Percentiles rank a stretch among this genome's conserved stretches.
These are phyloP conservation scores for Suillus spraguei DNA, from an alignment of 768 basidiomycete species.

Conservation along the genomic window DNA sequence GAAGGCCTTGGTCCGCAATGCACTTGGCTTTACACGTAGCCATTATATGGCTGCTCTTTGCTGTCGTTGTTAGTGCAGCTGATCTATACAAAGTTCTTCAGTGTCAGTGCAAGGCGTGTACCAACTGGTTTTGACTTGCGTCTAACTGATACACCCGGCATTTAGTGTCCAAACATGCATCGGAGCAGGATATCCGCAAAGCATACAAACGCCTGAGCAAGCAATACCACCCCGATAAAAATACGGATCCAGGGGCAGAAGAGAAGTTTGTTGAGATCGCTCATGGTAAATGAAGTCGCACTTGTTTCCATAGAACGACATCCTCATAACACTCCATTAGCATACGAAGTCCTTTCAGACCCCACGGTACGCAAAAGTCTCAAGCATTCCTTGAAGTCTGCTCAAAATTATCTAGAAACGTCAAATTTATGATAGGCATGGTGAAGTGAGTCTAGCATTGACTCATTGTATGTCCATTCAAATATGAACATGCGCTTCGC, in stretches of 20 bases:
- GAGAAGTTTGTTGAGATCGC: constrained; percentile 90
- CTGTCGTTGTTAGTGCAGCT: constrained; percentile 45
- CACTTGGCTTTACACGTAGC: constrained; percentile 28
- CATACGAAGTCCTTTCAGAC: constrained; percentile 96
- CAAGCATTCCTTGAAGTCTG: neutral
- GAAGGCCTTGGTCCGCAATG: constrained; percentile 21
- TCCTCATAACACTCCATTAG: constrained; percentile 37
- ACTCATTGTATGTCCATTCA: constrained; percentile 13
- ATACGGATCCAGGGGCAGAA: constrained; percentile 81
- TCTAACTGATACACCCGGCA: constrained; percentile 24
- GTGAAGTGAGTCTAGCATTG: constrained; percentile 56
- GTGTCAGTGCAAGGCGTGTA: constrained; percentile 55
- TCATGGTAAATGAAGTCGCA: constrained; percentile 56
- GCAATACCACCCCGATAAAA: constrained; percentile 95
- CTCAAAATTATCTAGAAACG: constrained; percentile 63
- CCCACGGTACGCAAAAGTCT: constrained; percentile 51
- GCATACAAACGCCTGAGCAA: constrained; percentile 90
- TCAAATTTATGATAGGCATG: constrained; percentile 91
- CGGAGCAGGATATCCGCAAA: constrained; percentile 86
- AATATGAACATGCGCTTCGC: constrained; percentile 12
- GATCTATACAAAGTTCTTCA: constrained; percentile 87
- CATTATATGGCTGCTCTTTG: constrained; percentile 35
- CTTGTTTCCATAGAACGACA: constrained; percentile 2
- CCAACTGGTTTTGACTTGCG: constrained; percentile 18
- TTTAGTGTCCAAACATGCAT: constrained; percentile 72